These are phyloP conservation scores for Rhizopogon roseolus DNA, from an alignment of 768 basidiomycete species.

Conservation along the genomic window DNA sequence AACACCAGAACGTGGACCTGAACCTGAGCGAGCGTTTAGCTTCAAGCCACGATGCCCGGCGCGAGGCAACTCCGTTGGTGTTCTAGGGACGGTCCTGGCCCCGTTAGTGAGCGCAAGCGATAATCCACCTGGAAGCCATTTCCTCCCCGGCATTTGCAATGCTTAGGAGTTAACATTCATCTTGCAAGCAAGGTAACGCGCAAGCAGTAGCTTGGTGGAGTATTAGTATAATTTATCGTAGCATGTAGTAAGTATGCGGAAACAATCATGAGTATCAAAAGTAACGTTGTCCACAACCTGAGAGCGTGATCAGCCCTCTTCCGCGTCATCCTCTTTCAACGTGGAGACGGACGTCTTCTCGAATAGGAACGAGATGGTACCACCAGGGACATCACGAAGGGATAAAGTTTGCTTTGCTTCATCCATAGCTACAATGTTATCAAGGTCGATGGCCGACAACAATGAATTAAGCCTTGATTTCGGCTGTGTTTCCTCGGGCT, in stretches of 20 bases:
- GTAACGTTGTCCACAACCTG: background rate
- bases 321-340: slow-evolving; percentile 10
- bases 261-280: background rate
- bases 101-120: too few relatives aligned
- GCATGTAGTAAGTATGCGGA: background rate
- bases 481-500: slow-evolving; percentile 11
- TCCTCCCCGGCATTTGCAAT: too few relatives aligned
- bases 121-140: too few relatives aligned
- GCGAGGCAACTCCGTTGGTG: slow-evolving; percentile 17
- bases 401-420: slow-evolving; percentile 29
- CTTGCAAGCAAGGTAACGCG: too few relatives aligned
- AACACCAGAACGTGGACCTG: slow-evolving; percentile 50
- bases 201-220: background rate
- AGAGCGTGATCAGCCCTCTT: background rate
- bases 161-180: too few relatives aligned
- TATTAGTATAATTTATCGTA: too few relatives aligned
- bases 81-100: too few relatives aligned
- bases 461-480: slow-evolving; percentile 28
- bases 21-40: slow-evolving; percentile 16
- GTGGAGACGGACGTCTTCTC: slow-evolving; percentile 43
- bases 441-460: slow-evolving; percentile 42
- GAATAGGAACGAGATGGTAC: slow-evolving; percentile 74
- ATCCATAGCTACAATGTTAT: slow-evolving; percentile 37
- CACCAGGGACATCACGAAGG: slow-evolving; percentile 51
- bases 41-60: slow-evolving; percentile 18